Conservation (phyloP, 179 eudicot genomes). For the Camellia oleifera region DNA sequence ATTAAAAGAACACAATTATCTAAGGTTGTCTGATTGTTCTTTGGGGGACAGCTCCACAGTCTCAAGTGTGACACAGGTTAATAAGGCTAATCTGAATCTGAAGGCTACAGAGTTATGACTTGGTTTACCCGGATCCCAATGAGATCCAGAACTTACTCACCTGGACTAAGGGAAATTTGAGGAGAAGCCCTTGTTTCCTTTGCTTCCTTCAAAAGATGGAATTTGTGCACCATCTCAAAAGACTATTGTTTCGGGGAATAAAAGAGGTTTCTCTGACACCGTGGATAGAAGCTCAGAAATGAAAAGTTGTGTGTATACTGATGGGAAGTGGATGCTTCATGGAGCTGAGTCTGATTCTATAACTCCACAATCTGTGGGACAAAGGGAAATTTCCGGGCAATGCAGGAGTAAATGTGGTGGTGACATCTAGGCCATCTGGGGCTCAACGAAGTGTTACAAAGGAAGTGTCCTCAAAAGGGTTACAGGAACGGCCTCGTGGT, state of each 20-base stretch:
- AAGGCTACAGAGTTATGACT: slow-evolving; percentile 90
- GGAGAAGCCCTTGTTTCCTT: too few species aligned
- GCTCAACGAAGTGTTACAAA: slow-evolving; percentile 24
- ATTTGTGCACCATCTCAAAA: too few species aligned
- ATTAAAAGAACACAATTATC: slow-evolving; percentile 66
- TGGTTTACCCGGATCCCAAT: slow-evolving; percentile 33
- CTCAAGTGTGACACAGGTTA: slow-evolving; percentile 46
- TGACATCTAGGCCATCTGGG: slow-evolving; percentile 34
- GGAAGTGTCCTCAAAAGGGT: slow-evolving; percentile 36
- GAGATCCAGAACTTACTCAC: too few species aligned
- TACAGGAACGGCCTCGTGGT: slow-evolving; percentile 21
- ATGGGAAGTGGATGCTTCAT: slow-evolving; percentile 53
- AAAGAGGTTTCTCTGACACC: too few species aligned
- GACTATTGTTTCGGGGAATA: too few species aligned
- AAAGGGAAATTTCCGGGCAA: slow-evolving; percentile 35
- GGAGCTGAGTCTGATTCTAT: slow-evolving; percentile 21
- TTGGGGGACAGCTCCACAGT: slow-evolving; percentile 75
- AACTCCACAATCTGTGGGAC: slow-evolving; percentile 36
- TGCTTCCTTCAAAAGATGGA: too few species aligned
- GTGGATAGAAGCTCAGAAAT: slow-evolving; percentile 1
- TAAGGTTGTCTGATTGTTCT: slow-evolving; percentile 78
- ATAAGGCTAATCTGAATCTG: slow-evolving; percentile 54
- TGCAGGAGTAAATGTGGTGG: slow-evolving; percentile 29
- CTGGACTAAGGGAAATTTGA: too few species aligned
- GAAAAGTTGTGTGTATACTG: slow-evolving; percentile 21